Conservation (phyloP, 495 filamentous ascomycete species). For the Daldinia bambusicola region DNA sequence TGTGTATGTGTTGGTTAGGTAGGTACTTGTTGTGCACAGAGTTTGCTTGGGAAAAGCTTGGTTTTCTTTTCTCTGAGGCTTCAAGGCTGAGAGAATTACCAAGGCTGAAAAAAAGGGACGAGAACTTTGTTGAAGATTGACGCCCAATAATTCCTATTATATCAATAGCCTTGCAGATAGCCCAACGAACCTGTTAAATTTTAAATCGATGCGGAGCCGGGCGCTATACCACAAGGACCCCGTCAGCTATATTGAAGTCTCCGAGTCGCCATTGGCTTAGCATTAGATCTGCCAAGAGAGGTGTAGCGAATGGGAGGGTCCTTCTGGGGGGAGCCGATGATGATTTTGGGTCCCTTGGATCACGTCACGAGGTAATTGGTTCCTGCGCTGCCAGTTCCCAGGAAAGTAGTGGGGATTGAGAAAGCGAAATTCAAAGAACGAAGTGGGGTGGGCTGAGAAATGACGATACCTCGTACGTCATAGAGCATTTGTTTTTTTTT, state of each 20-base stretch:
- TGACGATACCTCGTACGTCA: slow-evolving; percentile 44
- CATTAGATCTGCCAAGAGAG: slow-evolving; percentile 25
- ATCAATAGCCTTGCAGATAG: slow-evolving; percentile 34
- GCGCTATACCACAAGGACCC: slow-evolving; percentile 3
- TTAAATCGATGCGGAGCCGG: slow-evolving; percentile 25
- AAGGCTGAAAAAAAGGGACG: neutral
- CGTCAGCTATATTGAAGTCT: slow-evolving; percentile 17
- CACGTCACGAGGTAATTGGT: slow-evolving; percentile 40
- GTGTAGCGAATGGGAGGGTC: slow-evolving; percentile 23
- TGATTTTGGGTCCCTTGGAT: slow-evolving; percentile 21
- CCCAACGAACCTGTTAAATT: slow-evolving; percentile 13
- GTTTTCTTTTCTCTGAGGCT: neutral
- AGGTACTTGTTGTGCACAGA: neutral
- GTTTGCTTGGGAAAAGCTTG: too few species aligned
- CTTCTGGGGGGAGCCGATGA: slow-evolving; percentile 18
- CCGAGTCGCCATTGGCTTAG: slow-evolving; percentile 30
- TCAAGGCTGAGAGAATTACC: neutral
- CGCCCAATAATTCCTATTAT: slow-evolving; percentile 9
- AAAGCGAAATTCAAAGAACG: slow-evolving; percentile 9
- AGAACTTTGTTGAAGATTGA: slow-evolving; percentile 23
- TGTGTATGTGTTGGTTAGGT: neutral
- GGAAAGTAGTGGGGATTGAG: slow-evolving; percentile 21
- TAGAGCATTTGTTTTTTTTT: slow-evolving; percentile 22
- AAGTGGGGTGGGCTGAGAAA: slow-evolving; percentile 39
- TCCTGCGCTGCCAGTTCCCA: slow-evolving; percentile 28